A percentile compares a stretch with the other conserved stretches of the same genome.
phyloP scores from a whole-genome alignment of 2,329 filamentous ascomycete species.

The Didymella segeticola region DNA sequence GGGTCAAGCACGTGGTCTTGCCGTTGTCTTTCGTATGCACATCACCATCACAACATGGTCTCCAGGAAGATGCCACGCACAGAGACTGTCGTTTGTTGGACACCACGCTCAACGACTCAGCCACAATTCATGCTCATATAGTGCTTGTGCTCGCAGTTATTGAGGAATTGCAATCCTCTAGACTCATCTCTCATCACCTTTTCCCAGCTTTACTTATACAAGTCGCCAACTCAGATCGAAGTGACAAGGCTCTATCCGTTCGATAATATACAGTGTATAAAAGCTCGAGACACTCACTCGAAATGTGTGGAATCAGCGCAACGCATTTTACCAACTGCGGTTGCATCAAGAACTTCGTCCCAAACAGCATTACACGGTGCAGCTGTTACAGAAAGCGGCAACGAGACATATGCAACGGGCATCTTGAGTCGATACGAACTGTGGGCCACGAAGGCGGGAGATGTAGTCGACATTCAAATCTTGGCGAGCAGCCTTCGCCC shows the following conservation, averaged over 20 bases:
- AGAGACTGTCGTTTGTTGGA: slow-evolving; percentile 8
- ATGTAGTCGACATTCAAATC: neutral
- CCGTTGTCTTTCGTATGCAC: neutral
- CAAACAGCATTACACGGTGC: slow-evolving; percentile 9
- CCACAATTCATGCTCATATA: neutral
- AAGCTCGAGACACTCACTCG: neutral
- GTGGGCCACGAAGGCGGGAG: slow-evolving; percentile 1
- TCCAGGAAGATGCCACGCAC: neutral
- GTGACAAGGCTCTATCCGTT: neutral
- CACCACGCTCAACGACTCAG: neutral
- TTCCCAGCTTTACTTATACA: neutral
- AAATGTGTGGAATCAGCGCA: slow-evolving; percentile 12
- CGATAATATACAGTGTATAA: no score
- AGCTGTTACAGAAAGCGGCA: neutral
- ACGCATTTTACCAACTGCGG: slow-evolving; percentile 8
- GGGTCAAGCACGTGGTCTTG: neutral
- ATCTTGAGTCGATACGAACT: slow-evolving; percentile 1
- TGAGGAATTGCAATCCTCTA: neutral
- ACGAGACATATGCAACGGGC: slow-evolving; percentile 1
- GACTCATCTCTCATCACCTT: neutral
- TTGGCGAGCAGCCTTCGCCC: slow-evolving; percentile 2
- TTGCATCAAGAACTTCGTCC: slow-evolving; percentile 4
- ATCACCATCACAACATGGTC: neutral
- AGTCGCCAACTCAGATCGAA: no score
- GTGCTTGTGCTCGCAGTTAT: neutral